These are phyloP conservation scores for Phytophthora constricta DNA, from an alignment of 352 stramenopile species.

Conservation along the genomic window DNA sequence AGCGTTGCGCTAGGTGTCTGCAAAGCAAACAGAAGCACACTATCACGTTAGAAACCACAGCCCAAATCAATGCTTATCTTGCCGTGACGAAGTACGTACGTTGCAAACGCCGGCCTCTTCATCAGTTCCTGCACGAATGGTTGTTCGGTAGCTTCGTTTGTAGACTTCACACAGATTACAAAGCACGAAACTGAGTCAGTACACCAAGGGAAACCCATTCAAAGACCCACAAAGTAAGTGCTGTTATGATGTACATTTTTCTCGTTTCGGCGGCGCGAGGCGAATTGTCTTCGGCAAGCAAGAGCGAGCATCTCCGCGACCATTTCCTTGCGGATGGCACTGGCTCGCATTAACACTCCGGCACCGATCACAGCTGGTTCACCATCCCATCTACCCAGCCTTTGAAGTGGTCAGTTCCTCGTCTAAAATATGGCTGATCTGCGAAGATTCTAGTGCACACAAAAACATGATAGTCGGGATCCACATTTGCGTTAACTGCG, in stretches of 20 bases:
- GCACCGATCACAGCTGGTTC: constrained; percentile 18
- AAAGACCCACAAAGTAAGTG: too few species aligned
- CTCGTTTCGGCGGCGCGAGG: constrained; percentile 15
- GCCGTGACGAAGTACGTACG: constrained; percentile 5
- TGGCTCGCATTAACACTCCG: constrained; percentile 15
- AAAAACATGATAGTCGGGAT: too few species aligned
- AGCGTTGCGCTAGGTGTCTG: too few species aligned
- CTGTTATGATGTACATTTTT: constrained; percentile 21
- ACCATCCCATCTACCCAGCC: too few species aligned
- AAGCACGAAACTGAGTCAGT: too few species aligned
- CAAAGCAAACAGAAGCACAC: background rate
- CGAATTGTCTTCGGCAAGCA: constrained; percentile 17
- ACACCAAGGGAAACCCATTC: background rate
- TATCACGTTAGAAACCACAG: background rate
- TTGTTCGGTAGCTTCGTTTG: constrained; percentile 31
- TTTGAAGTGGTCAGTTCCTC: too few species aligned
- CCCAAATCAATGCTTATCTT: background rate
- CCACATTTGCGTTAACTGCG: constrained; percentile 33
- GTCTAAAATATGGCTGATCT: too few species aligned
- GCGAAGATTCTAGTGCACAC: too few species aligned
- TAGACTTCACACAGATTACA: constrained; percentile 14
- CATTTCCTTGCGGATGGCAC: constrained; percentile 18
- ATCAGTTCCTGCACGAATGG: constrained; percentile 33
- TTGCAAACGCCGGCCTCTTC: constrained; percentile 9
- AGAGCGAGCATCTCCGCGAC: constrained; percentile 17